phyloP scores from a whole-genome alignment of 805 yeast species.

The Candida loeiensis region DNA sequence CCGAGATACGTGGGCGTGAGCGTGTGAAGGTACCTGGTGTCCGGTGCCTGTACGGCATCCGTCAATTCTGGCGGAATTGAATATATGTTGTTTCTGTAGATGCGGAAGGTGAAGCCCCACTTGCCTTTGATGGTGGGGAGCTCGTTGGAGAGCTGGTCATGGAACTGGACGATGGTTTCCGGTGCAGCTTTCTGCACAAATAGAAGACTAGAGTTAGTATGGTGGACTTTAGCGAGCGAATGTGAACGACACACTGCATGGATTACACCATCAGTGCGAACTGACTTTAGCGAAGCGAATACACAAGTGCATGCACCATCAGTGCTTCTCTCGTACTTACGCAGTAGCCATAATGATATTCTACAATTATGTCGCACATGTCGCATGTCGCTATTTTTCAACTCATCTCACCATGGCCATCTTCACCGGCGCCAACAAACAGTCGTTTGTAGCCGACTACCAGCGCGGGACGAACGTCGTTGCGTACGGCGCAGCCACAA shows the following conservation, averaged over 20 bases:
- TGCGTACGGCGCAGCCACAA: conserved; percentile 70
- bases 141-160: conserved; percentile 66
- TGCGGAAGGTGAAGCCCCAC: conserved; percentile 68
- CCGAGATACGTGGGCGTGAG: conserved; percentile 48
- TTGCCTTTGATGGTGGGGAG: conserved; percentile 57
- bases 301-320: neutral
- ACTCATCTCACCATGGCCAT: conserved; percentile 34
- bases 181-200: conserved; percentile 45
- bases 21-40: conserved; percentile 47
- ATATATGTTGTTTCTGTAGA: conserved; percentile 61
- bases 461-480: conserved; percentile 35
- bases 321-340: conserved; percentile 3
- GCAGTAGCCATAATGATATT: conserved; percentile 8
- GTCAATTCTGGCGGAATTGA: conserved; percentile 40
- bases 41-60: conserved; percentile 26
- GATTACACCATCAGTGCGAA: too few relatives aligned
- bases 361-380: neutral
- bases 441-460: conserved; percentile 56
- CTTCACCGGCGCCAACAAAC: conserved; percentile 71
- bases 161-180: conserved; percentile 62
- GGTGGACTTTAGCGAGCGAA: too few relatives aligned
- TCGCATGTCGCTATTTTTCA: neutral
- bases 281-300: neutral
- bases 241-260: too few relatives aligned
- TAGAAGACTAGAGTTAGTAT: conserved; percentile 31